Base-by-base conservation (phyloP, 768 basidiomycete genomes). In the Phylloporus sp. region DNA sequence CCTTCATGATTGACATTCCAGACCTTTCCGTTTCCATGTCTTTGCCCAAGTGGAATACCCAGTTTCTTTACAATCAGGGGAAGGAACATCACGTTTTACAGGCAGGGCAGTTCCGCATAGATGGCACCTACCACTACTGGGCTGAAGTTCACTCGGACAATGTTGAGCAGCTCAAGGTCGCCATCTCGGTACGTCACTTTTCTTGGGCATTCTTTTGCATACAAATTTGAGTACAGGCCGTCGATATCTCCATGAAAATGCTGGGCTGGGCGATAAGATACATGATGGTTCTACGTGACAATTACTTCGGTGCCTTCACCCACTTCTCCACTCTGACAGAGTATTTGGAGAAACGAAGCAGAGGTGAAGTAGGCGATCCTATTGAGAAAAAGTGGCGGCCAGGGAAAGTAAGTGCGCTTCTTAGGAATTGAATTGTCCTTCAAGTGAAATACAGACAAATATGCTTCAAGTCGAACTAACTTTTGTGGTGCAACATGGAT, bases 291-390 rank as follows among this genome's bases (percentile, higher is more conserved):
- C 60, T 96, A 48, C 82, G 86, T 37, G 91, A 95, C 59, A 97
- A 97, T 66, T 98, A 98, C 66, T 81, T 97, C 40, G 95, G 95
- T 10, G 76, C 80, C 5, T 98, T 96, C 66, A 96, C 92, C 2
- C 88, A 95, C 55, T 97, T 94, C 57, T 83, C 84, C 3, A 96
- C 90, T 1, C 72, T 91, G 33, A 78, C 76, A 18, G 95, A 98
- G 69, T 95, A 91, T 62, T 70, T 91, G 37, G 78, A 84, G 43
- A 86, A 82, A 58, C 76, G 81, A 33, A 73, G 69, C 35, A 71
- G 70, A 41, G 54, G 77, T 2, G 77, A 80, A 10, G 71, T 83
- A 13, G 94, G 93, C 5, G 94, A 97, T 66, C 90, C 90, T 1
- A 73, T 95, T 1, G 69, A 77, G 42, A 70, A 78, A 48, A 92